Conservation (phyloP, 805 yeast genomes). For the Geotrichum ghanense region DNA sequence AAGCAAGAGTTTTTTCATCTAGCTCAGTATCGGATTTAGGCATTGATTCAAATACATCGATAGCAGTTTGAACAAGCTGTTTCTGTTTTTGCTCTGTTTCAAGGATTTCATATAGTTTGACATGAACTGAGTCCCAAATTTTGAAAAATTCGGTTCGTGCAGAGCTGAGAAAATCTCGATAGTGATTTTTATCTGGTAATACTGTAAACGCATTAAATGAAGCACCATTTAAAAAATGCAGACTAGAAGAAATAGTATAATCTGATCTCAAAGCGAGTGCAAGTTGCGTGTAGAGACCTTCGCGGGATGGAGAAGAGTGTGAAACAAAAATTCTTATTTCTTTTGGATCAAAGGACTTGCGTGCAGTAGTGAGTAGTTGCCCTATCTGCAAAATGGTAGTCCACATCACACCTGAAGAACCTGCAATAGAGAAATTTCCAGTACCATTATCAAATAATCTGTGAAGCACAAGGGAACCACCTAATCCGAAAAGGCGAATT, state of each 20-base stretch:
- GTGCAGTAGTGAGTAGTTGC: slow-evolving; percentile 41
- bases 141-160: slow-evolving; percentile 50
- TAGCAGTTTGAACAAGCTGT: slow-evolving; percentile 40
- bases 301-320: slow-evolving; percentile 62
- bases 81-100: slow-evolving; percentile 33
- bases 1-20: slow-evolving; percentile 49
- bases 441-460: slow-evolving; percentile 58
- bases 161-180: slow-evolving; percentile 49
- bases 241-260: slow-evolving; percentile 59
- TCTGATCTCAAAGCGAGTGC: slow-evolving; percentile 59
- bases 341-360: slow-evolving; percentile 28
- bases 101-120: slow-evolving; percentile 34
- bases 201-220: slow-evolving; percentile 58
- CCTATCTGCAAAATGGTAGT: slow-evolving; percentile 62
- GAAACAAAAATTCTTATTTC: slow-evolving; percentile 52
- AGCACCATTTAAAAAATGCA: slow-evolving; percentile 60
- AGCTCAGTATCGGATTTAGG: slow-evolving; percentile 23
- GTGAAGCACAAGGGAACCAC: slow-evolving; percentile 59
- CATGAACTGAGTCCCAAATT: slow-evolving; percentile 49
- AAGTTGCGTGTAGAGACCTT: slow-evolving; percentile 56
- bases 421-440: slow-evolving; percentile 36
- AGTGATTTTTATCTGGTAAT: slow-evolving; percentile 50
- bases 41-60: slow-evolving; percentile 49
- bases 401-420: slow-evolving; percentile 65
- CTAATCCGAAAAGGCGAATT: slow-evolving; percentile 54